Evolutionary conservation across 495 filamentous ascomycete genomes (phyloP), one percentile per base, ranked within the genome.

Genomic region (Penicillium coprophilum): DNA sequence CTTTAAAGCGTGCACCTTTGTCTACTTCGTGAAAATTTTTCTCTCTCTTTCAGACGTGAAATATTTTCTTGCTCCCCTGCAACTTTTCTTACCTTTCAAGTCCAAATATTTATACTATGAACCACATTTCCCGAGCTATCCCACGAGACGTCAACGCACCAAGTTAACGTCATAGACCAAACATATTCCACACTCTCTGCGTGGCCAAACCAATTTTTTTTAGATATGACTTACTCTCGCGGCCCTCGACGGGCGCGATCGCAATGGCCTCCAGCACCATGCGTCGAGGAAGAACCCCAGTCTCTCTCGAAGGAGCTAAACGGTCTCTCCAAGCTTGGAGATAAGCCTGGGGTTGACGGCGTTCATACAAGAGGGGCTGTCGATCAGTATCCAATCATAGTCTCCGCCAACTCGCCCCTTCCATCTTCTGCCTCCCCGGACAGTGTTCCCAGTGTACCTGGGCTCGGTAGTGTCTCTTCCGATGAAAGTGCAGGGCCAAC

Each of bases 361-460:
- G 67, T 66, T n/a, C 63, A 68, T 47, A 56, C 43, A 56, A 67
- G 77, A 54, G 79, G 79, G 36, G 68, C 68, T 23, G 59, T 80
- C 56, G 75, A 80, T 51, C 79, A 82, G 53, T 66, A 69, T 19
- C 78, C 78, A 0, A 63, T 82, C 47, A 64, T 82, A 27, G 51
- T 77, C 24, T 57, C 68, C 39, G 55, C 57, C 38, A 62, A 71
- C 38, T 45, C 61, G 8, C 31, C 65, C 45, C 58, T 60, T 56
- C 56, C 63, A 39, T 30, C 59, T 0, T 62, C 62, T 2, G 53
- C 47, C 32, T 55, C 54, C 24, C 59, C 60, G 11, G 52, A 52
- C 27, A 56, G 52, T 27, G 41, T 53, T 10, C 43, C 52, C 27
- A 55, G 31, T 34, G 48, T 66, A 36, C 55, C 56, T 28, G 53